Percentiles rank a stretch among this genome's conserved stretches.
These are phyloP conservation scores for Phytomonas francai DNA, from an alignment of 208 protist species.

Conservation along the genomic window DNA sequence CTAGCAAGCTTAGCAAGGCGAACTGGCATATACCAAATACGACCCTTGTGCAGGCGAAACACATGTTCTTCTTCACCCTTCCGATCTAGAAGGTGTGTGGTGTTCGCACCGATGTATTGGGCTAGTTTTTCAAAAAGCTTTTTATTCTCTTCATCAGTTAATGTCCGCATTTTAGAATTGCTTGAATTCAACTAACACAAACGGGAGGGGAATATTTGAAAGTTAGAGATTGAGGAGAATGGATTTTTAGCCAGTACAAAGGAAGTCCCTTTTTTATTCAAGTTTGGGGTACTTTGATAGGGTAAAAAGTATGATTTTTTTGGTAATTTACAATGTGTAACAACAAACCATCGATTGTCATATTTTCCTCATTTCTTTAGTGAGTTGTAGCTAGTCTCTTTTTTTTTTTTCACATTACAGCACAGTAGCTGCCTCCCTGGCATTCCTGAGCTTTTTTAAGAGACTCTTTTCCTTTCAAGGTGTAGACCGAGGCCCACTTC, in stretches of 20 bases:
- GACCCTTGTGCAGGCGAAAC: slow-evolving; percentile 87
- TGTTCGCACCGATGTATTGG: slow-evolving; percentile 89
- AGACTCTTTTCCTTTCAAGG: slow-evolving; percentile 49
- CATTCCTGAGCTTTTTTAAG: slow-evolving; percentile 77
- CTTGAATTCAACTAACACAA: slow-evolving; percentile 2
- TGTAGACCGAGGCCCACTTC: slow-evolving; percentile 40
- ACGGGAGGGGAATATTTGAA: background rate
- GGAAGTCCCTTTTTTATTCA: background rate
- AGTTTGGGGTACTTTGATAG: slow-evolving; percentile 5
- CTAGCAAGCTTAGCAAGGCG: slow-evolving; percentile 78
- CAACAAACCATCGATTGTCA: background rate
- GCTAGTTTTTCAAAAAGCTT: slow-evolving; percentile 89
- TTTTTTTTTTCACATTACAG: slow-evolving; percentile 29
- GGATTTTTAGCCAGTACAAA: slow-evolving; percentile 1
- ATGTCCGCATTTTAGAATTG: slow-evolving; percentile 47
- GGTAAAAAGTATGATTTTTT: slow-evolving; percentile 3
- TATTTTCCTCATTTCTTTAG: background rate
- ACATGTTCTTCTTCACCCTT: slow-evolving; percentile 82
- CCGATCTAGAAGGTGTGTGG: slow-evolving; percentile 69
- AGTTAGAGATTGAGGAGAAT: slow-evolving; percentile 13
- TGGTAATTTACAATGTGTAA: slow-evolving; percentile 9
- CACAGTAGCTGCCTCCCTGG: slow-evolving; percentile 39
- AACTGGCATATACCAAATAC: slow-evolving; percentile 89
- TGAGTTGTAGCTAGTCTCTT: background rate
- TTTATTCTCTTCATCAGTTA: slow-evolving; percentile 85